Base-by-base conservation (phyloP, 208 protist genomes). In the Acanthamoeba royreba region DNA sequence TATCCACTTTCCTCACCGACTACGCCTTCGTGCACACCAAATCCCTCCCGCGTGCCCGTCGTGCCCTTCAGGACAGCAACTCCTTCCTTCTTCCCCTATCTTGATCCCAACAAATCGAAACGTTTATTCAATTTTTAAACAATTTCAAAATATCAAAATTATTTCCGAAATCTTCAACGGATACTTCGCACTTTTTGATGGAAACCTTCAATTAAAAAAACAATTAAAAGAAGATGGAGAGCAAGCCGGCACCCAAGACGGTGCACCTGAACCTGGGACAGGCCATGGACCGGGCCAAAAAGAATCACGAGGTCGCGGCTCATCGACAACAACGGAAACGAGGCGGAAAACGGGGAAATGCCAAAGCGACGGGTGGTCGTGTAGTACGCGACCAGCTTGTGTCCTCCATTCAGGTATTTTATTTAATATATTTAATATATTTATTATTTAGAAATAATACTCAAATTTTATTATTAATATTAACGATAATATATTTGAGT, bases 1-100 rank as follows among this genome's bases (percentile, higher is more conserved):
- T 92, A 2, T 79, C 55, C 13, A 92, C 87, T 11, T 92, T 77
- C 58, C 87, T 92, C 2, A 92, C 87, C 11, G 87, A 92, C 58
- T 77, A 92, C 17, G 87, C 58, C 3, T 40, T 92, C 43, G 58
- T 92, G 19, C 81, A 55, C 47, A 89, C 45, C 4, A 28, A 35
- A 8, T 81, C 42, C 19, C 33, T 81, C 22, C 72, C 72, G 19
- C 72, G 72, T 1, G 72, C 72, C 33, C 72, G 42, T 19, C 7
- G 49, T 22, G 72, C 72, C 0, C 72, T 81, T 11, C 0, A 81
- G 72, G n/a, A 81, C 72, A 81, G 72, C 42, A 35, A 35, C 72
- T 81, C 72, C 72, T 81, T 81, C 42, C 42, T 81, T 1, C 72
- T 81, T 0, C 72, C 72, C 9, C 49, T 19, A 19, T 19, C 19